Percentiles rank a stretch among this genome's conserved stretches.
Evolutionary conservation across 2,329 filamentous ascomycete species (phyloP).

Genomic region (Aspergillus carbonarius): DNA sequence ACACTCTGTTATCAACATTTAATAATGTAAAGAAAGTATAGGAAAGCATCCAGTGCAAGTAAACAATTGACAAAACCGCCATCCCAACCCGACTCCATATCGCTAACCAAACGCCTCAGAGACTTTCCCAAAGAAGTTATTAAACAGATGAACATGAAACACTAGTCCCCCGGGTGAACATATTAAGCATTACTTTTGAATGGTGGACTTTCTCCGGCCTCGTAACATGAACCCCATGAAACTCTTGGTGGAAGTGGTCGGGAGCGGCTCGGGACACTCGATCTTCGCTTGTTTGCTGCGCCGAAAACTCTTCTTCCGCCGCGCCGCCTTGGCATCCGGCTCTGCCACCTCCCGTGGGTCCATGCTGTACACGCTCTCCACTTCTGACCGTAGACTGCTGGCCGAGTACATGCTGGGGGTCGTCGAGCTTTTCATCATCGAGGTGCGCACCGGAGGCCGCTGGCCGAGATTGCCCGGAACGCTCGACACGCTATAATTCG

Average conservation of each 20-base stretch:
- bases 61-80: no score
- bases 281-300: constrained; percentile 11
- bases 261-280: constrained; percentile 9
- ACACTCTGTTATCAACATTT: no score
- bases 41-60: no score
- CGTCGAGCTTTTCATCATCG: constrained; percentile 28
- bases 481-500: constrained; percentile 26
- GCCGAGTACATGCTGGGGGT: constrained; percentile 27
- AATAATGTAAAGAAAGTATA: no score
- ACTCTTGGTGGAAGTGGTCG: constrained; percentile 16
- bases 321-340: constrained; percentile 9
- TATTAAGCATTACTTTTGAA: constrained; percentile 22
- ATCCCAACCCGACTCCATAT: no score
- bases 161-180: background rate
- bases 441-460: constrained; percentile 23
- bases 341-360: constrained; percentile 13
- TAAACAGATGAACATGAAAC: constrained; percentile 3
- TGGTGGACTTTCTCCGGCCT: constrained; percentile 21
- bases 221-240: constrained; percentile 25
- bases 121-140: background rate
- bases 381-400: constrained; percentile 32
- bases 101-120: background rate
- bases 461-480: constrained; percentile 13
- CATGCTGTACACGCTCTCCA: constrained; percentile 17
- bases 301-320: constrained; percentile 22